Base-by-base conservation (phyloP, 208 protist species). In the Acanthamoeba healyi region DNA sequence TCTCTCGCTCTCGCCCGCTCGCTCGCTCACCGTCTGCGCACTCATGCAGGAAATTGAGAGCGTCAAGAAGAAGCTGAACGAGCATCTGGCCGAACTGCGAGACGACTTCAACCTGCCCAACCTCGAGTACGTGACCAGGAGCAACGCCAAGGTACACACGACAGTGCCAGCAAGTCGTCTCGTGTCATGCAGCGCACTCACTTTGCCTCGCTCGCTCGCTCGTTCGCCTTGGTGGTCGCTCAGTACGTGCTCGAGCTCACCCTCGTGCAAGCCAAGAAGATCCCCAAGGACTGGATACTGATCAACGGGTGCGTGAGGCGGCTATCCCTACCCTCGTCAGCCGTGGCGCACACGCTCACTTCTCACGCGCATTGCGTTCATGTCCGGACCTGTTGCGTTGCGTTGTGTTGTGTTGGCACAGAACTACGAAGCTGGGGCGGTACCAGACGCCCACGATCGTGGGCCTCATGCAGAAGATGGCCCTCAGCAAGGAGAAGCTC, bases 231-330 rank as follows among this genome's bases (percentile, higher is more conserved):
- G 24, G 4, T 54, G 2, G 12, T 94, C 44, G n/a, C n/a, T n/a
- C 42, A 94, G 90, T 94, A 94, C 32, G 19, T 94, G 32, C 14
- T 94, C 24, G 90, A 94, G 90, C 36, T 94, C 26, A 86, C 44
- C 24, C 42, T 67, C 19, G 54, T 29, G 12, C 22, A 86, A 70
- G 74, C 65, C 46, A 94, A 94, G 70, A 67, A 24, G 72, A 94
- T 94, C 26, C 90, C 90, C n/a, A 63, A 61, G 34, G 90, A 94
- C 38, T 94, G 90, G 90, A n/a, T 88, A 2, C 14, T 81, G 46
- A 44, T 94, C 17, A 86, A 51, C 34, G 70, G 90, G 90, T 94
- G 61, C 54, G 58, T 6, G 38, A 36, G 5, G 9, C 19, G 2
- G 2, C 1, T 86, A 10, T 22, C 40, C 67, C 26, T 44, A 12